Conservation (phyloP, 768 basidiomycete species). For the Candolleomyces efflorescens region DNA sequence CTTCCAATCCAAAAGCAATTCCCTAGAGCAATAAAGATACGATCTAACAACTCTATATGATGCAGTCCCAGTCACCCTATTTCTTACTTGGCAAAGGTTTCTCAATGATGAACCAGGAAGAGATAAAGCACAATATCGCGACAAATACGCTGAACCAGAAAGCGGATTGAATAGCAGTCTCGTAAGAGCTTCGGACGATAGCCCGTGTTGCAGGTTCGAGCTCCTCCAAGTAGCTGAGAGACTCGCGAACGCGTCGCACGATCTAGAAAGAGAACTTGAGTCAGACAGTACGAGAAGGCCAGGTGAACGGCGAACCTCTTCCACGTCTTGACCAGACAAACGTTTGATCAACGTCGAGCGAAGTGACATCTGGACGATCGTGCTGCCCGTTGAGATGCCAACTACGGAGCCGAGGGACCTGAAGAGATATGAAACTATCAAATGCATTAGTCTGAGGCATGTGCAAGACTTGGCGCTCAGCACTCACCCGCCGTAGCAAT, state of each 20-base stretch:
- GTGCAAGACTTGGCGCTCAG: conserved; percentile 16
- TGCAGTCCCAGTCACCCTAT: background rate
- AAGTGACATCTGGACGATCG: conserved; percentile 50
- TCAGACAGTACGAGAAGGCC: background rate
- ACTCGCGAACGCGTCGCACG: conserved; percentile 45
- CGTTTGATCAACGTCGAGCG: conserved; percentile 36
- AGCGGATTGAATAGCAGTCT: conserved; percentile 41
- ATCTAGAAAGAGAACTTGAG: conserved; percentile 28
- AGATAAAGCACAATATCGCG: conserved; percentile 36
- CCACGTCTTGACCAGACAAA: conserved; percentile 40
- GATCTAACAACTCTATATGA: background rate
- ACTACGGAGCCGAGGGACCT: conserved; percentile 58
- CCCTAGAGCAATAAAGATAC: too few relatives aligned
- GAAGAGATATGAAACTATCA: conserved; percentile 63
- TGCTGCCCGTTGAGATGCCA: conserved; percentile 52
- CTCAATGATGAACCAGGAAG: conserved; percentile 51
- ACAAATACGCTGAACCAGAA: conserved; percentile 44
- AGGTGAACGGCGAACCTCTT: conserved; percentile 39
- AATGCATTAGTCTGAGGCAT: too few relatives aligned
- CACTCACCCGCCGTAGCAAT: conserved; percentile 56
- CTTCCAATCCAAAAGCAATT: too few relatives aligned
- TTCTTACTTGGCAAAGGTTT: conserved; percentile 26
- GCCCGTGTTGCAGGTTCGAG: conserved; percentile 33
- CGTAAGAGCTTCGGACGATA: conserved; percentile 39
- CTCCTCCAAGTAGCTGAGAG: conserved; percentile 41